Evolutionary conservation across 1,139 yeast species (phyloP), one percentile per base, ranked within the genome.

Genomic region (Yueomyces sp.): DNA sequence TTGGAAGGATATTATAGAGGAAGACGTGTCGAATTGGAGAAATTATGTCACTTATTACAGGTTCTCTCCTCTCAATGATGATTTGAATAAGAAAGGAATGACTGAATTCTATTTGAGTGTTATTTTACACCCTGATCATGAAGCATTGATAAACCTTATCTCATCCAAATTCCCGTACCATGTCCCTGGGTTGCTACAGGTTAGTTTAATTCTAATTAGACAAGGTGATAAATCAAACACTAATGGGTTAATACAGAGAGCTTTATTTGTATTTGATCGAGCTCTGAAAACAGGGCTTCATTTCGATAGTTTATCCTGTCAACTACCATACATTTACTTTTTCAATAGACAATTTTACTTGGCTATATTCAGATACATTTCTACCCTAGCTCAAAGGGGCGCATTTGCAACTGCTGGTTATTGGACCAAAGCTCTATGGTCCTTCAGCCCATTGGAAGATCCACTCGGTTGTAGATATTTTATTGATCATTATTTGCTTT

Each of bases 401-500:
- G 81, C 91, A 1, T 78, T 75, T 56, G 72, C 65, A 45, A 85
- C 96, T 0, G 95, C 95, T 1, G 71, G 83, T 43, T 73, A 77
- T 37, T 86, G 79, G 65, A 75, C 83, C 52, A 86, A 83, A 56
- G 66, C 81, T 5, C 65, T 87, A 42, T 65, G 81, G 50, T 74
- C 86, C 1, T 64, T 86, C 39, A 73, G 77, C 36, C 95, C 95
- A 1, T 73, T 78, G 1, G 85, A 81, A 41, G 96, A 86, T 65
- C 95, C 95, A 0, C 65, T 81, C 45, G 95, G 95, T 9, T 87
- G 81, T 4, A 70, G 95, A 49, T 79, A 81, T 54, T 82, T 85
- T 60, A 78, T 86, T 51, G 96, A 86, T 58, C 81, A 74, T 54
- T 86, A 83, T 56, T 81, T 91, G 4, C 66, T 84, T 7, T 67